Evolutionary conservation across 2,329 filamentous ascomycete genomes (phyloP).

Genomic region (Ophiocordyceps camponoti-floridani): DNA sequence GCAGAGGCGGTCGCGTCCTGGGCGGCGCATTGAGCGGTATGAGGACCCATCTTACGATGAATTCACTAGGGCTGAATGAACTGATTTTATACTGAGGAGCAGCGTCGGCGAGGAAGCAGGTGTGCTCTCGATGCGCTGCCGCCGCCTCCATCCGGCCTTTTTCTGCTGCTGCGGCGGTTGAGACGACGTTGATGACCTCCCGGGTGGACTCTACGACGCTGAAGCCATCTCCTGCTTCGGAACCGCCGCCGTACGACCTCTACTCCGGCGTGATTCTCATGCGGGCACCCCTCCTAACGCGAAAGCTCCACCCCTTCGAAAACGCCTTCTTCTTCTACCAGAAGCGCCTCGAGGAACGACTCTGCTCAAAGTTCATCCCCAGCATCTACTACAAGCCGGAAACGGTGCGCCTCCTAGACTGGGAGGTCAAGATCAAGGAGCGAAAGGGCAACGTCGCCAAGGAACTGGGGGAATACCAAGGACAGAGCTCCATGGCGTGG

Average conservation of each 20-base stretch:
- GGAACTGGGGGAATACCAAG: constrained; percentile 73
- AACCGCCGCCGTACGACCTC: constrained; percentile 24
- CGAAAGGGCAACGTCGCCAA: constrained; percentile 56
- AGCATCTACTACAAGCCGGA: constrained; percentile 92
- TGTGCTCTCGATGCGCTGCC: constrained; percentile 4
- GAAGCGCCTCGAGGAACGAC: constrained; percentile 84
- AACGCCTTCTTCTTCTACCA: constrained; percentile 93
- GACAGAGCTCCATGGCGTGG: constrained; percentile 55
- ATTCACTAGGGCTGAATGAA: neutral
- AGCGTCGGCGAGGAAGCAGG: neutral
- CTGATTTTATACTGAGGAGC: neutral
- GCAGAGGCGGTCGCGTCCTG: constrained; percentile 34
- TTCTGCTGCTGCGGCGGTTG: constrained; percentile 4
- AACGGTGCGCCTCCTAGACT: constrained; percentile 70
- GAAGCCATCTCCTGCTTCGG: neutral
- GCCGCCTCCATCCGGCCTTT: constrained; percentile 14
- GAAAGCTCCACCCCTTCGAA: constrained; percentile 72
- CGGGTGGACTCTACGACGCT: neutral
- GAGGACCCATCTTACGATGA: too few relatives aligned
- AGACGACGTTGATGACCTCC: neutral
- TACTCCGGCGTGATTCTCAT: constrained; percentile 64
- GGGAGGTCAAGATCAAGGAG: constrained; percentile 69
- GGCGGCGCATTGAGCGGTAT: constrained; percentile 31
- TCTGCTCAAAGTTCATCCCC: constrained; percentile 70
- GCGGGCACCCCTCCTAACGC: constrained; percentile 73